phyloP scores from a whole-genome alignment of 768 basidiomycete genomes.

The Auricularia cornea region DNA sequence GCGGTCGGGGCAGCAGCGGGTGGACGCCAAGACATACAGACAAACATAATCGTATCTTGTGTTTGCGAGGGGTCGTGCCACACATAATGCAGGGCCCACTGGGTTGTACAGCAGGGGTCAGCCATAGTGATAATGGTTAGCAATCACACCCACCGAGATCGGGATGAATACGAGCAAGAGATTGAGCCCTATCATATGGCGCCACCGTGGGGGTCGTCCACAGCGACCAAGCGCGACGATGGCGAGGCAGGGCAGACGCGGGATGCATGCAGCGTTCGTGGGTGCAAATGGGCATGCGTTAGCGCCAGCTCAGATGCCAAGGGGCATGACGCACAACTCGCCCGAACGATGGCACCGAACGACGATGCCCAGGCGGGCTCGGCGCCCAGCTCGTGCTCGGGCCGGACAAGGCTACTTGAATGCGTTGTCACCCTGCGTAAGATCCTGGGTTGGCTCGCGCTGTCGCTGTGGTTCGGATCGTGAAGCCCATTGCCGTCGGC shows the following conservation, averaged over 20 bases:
- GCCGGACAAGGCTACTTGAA: not conserved
- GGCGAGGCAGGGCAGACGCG: not conserved
- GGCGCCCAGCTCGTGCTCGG: not conserved
- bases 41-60: conserved; percentile 54
- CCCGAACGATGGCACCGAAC: not conserved
- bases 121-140: not conserved
- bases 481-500: not conserved
- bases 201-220: not conserved
- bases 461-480: not conserved
- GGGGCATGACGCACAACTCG: not conserved
- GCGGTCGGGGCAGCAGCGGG: not conserved
- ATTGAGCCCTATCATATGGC: conserved; percentile 47
- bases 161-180: conserved; percentile 63
- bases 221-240: not conserved
- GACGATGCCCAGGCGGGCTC: not conserved
- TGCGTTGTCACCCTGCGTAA: not conserved
- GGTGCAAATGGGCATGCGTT: not conserved
- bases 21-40: conserved; percentile 44
- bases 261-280: not conserved
- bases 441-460: not conserved
- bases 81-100: conserved; percentile 71
- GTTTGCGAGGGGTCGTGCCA: conserved; percentile 28
- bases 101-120: conserved; percentile 1
- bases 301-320: not conserved
- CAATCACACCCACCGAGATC: conserved; percentile 41